phyloP scores from a whole-genome alignment of 768 basidiomycete genomes.

The Leccinum ochraceum region DNA sequence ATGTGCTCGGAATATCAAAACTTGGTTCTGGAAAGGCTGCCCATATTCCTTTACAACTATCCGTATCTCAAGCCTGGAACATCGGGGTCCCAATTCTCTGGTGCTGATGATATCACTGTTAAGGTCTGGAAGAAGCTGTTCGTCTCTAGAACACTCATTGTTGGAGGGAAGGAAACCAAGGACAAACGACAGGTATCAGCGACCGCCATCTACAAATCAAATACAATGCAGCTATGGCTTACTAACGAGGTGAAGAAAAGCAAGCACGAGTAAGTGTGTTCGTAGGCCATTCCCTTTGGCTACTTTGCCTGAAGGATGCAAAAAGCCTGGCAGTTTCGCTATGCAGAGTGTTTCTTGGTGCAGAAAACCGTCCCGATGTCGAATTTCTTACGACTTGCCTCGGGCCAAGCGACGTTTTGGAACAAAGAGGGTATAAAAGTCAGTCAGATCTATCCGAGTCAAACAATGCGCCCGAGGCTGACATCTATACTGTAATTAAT shows the following conservation, averaged over 20 bases:
- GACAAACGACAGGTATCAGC: conserved; percentile 68
- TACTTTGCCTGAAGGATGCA: not conserved
- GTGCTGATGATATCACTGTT: conserved; percentile 53
- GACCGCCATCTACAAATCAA: conserved; percentile 52
- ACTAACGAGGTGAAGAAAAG: conserved; percentile 69
- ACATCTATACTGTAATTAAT: not conserved
- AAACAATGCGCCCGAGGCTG: conserved; percentile 3
- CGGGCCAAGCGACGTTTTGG: conserved; percentile 76
- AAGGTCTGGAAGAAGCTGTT: conserved; percentile 60
- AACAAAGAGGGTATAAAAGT: conserved; percentile 83
- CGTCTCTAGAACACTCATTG: conserved; percentile 57
- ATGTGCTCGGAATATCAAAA: conserved; percentile 48
- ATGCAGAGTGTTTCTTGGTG: conserved; percentile 6
- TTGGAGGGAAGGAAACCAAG: conserved; percentile 43
- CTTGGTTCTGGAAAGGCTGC: conserved; percentile 74
- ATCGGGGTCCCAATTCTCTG: conserved; percentile 58
- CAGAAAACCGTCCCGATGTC: conserved; percentile 78
- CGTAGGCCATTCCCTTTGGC: not conserved
- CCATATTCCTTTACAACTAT: conserved; percentile 86
- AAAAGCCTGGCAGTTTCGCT: conserved; percentile 74
- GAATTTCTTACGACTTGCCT: conserved; percentile 88
- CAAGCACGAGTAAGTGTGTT: conserved; percentile 72
- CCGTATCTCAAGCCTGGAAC: conserved; percentile 57
- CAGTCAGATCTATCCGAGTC: conserved; percentile 11
- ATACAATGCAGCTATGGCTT: conserved; percentile 71